These are phyloP conservation scores for Fagopyrum tataricum DNA, from an alignment of 148 eudicot genomes.

Conservation along the genomic window DNA sequence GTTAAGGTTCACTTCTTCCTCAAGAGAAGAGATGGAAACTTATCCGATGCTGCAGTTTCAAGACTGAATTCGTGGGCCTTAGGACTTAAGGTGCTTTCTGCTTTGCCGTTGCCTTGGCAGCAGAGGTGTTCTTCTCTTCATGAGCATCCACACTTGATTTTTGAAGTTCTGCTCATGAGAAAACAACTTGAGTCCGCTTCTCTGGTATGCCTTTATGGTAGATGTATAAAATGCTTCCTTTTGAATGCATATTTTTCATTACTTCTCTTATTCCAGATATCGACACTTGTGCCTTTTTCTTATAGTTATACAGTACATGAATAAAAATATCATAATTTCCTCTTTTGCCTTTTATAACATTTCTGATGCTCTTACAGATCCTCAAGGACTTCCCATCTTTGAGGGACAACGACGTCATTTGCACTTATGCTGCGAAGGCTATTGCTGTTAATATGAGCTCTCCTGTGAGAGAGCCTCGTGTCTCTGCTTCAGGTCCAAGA, in stretches of 20 bases:
- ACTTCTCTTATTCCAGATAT: neutral
- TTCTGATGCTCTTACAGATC: constrained; percentile 44
- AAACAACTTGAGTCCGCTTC: constrained; percentile 96
- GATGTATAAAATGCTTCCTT: constrained; percentile 12
- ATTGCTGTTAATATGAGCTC: constrained; percentile 68
- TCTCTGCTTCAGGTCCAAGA: constrained; percentile 62
- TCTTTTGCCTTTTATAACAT: neutral
- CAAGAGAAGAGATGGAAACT: constrained; percentile 85
- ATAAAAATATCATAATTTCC: neutral
- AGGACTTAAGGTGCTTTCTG: constrained; percentile 92
- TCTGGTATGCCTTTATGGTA: constrained; percentile 41
- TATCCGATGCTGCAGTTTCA: constrained; percentile 73
- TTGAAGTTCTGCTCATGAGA: constrained; percentile 96
- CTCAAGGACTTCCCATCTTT: constrained; percentile 83
- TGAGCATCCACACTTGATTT: constrained; percentile 91
- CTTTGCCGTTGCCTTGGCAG: constrained; percentile 97
- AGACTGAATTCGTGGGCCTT: constrained; percentile 95
- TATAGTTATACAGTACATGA: neutral
- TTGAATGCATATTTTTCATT: neutral
- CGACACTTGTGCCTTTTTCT: neutral
- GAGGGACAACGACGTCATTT: constrained; percentile 52
- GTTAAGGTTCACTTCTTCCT: constrained; percentile 93
- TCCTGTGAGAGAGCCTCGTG: constrained; percentile 77
- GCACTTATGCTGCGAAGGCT: constrained; percentile 87
- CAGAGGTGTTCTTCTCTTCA: constrained; percentile 95